Base-by-base conservation (phyloP, 2,329 filamentous ascomycete species). In the Macrophomina tecta region DNA sequence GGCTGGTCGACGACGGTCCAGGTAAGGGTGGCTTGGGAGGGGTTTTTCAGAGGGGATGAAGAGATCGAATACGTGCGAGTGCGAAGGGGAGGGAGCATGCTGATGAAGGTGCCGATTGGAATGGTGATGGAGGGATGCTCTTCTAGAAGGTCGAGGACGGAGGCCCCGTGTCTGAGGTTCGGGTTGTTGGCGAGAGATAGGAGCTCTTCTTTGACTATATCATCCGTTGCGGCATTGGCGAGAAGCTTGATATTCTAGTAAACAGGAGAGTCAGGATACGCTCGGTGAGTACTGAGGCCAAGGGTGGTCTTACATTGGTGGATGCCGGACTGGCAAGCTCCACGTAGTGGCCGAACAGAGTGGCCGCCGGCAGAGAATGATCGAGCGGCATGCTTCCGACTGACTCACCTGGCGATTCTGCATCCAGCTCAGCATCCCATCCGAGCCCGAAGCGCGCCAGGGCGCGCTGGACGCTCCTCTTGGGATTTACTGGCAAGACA, bases 61-160 rank as follows among this genome's bases (percentile, higher is more conserved):
- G 90, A 91, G 72, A 93, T 91, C 61, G 87, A 90, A 81, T 92
- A 92, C 76, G 90, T 88, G 14, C 90, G 84, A 34, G 90, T 83
- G 34, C 89, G 86, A 86, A 94, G 90, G 0, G 90, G 88, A 1
- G 89, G 89, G 0, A 94, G 83, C 82, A 91, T 89, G 30, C 83
- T 81, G 18, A 94, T 82, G 79, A 89, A 93, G 23, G 84, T 77
- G 12, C 83, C 82, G 36, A 94, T 83, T 0, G 89, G 81, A 8
- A 73, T 64, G 16, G 45, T 3, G 2, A 36, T 23, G 30, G 52
- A 52, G 4, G 72, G 70, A 36, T 70, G 63, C 11, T 69, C 62
- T 46, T 73, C 70, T 18, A 74, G 69, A 32, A 74, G 36, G 42
- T 71, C 69, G 58, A 74, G 69, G 28, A 70, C 32, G 11, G 68